phyloP scores from a whole-genome alignment of 805 yeast species.

The Ogataea sp. region DNA sequence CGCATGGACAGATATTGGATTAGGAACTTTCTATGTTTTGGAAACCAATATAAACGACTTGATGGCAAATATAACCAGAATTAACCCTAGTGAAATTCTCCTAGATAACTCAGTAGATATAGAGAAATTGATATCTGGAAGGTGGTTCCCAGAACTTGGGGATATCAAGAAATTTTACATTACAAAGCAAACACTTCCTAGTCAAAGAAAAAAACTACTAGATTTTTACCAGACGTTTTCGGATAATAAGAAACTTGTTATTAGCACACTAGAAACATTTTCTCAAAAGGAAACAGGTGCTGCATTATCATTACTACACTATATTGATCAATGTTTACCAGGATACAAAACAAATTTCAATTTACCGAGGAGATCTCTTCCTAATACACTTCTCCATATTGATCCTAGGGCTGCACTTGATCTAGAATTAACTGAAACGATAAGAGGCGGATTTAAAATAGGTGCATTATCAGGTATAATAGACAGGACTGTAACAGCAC shows the following conservation, averaged over 20 bases:
- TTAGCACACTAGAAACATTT: conserved; percentile 24
- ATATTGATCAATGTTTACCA: conserved; percentile 68
- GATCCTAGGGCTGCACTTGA: conserved; percentile 76
- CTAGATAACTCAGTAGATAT: conserved; percentile 38
- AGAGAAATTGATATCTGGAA: conserved; percentile 33
- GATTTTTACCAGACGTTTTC: conserved; percentile 33
- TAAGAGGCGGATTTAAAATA: conserved; percentile 44
- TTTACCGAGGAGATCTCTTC: conserved; percentile 52
- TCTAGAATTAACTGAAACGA: conserved; percentile 58
- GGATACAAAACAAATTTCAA: conserved; percentile 54
- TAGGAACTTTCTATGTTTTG: conserved; percentile 72
- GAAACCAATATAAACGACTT: conserved; percentile 51
- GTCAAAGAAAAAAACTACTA: conserved; percentile 30
- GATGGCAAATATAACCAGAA: conserved; percentile 65
- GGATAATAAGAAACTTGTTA: conserved; percentile 19
- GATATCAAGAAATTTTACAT: conserved; percentile 54
- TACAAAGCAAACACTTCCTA: conserved; percentile 40
- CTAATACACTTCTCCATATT: conserved; percentile 55
- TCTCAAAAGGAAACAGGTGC: conserved; percentile 48
- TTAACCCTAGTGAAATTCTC: conserved; percentile 75
- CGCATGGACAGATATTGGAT: conserved; percentile 83
- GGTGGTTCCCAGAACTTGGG: conserved; percentile 49
- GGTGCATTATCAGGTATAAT: conserved; percentile 72
- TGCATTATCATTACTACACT: conserved; percentile 54
- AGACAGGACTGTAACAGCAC: conserved; percentile 65